Percentiles rank a stretch among this genome's conserved stretches.
phyloP scores from a whole-genome alignment of 2,329 filamentous ascomycete genomes.

The Alternaria incomplexa region DNA sequence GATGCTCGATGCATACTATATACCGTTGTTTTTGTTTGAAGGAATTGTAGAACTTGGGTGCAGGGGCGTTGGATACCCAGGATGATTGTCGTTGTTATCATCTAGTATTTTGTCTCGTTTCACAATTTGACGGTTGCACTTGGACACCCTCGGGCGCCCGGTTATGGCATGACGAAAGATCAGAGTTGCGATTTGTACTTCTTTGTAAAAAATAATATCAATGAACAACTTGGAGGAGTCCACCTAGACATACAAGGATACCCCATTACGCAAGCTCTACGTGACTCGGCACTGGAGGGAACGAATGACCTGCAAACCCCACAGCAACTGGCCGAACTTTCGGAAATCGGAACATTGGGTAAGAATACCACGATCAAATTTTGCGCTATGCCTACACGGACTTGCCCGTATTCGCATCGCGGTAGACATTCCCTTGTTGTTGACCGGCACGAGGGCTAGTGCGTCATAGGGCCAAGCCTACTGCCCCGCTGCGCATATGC shows the following conservation, averaged over 20 bases:
- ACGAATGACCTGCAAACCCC: background rate
- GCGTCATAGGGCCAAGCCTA: conserved; percentile 33
- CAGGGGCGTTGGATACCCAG: conserved; percentile 38
- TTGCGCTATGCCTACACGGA: background rate
- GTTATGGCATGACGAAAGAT: conserved; percentile 16
- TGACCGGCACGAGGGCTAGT: conserved; percentile 2
- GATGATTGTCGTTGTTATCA: conserved; percentile 15
- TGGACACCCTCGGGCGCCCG: conserved; percentile 2
- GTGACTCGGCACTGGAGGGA: background rate
- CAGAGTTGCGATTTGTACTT: conserved; percentile 10
- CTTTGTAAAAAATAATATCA: conserved; percentile 22
- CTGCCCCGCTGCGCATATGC: conserved; percentile 22
- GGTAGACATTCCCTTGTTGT: background rate
- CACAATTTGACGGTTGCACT: conserved; percentile 17
- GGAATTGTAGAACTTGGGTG: conserved; percentile 17
- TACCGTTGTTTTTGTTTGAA: background rate
- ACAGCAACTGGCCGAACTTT: background rate
- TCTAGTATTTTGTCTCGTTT: conserved; percentile 16
- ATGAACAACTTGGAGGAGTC: conserved; percentile 17
- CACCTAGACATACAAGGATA: background rate
- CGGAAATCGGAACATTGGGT: background rate
- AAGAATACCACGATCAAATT: conserved; percentile 1
- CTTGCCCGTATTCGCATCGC: background rate
- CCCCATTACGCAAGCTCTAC: background rate
- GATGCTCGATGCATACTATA: conserved; percentile 15